Evolutionary conservation across 2,329 filamentous ascomycete genomes (phyloP).

Genomic region (Phialophora expanda): DNA sequence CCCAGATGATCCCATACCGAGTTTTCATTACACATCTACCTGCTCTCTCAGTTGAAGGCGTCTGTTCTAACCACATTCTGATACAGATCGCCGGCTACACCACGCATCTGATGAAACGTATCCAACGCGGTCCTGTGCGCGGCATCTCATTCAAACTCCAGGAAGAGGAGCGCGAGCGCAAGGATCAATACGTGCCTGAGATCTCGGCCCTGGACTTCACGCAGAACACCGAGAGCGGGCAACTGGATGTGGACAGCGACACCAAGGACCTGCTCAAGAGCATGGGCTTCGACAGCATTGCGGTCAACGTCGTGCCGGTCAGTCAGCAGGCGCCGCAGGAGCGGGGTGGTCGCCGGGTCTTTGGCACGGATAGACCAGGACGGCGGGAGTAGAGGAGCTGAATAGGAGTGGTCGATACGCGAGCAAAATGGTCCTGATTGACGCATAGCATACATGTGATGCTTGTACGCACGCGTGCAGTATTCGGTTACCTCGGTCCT

Average conservation of each 20-base stretch:
- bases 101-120: conserved; percentile 99
- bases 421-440: neutral
- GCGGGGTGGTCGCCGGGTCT: conserved; percentile 66
- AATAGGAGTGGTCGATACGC: neutral
- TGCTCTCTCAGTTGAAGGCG: neutral
- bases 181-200: conserved; percentile 99
- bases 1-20: neutral
- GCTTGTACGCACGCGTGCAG: neutral
- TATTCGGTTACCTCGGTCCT: neutral
- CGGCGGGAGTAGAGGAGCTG: conserved; percentile 28
- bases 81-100: conserved; percentile 93
- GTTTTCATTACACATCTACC: neutral
- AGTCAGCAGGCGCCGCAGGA: conserved; percentile 76
- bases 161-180: conserved; percentile 99
- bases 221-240: conserved; percentile 89
- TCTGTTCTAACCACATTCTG: conserved; percentile 8
- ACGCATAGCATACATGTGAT: too few species aligned
- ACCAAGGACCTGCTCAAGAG: conserved; percentile 99
- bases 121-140: conserved; percentile 97
- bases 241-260: conserved; percentile 93
- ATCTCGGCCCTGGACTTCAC: conserved; percentile 98
- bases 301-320: conserved; percentile 93
- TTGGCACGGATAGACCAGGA: conserved; percentile 38
- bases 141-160: conserved; percentile 99
- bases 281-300: conserved; percentile 97